phyloP scores from a whole-genome alignment of 345 rosid species.

The Citrus sp. region DNA sequence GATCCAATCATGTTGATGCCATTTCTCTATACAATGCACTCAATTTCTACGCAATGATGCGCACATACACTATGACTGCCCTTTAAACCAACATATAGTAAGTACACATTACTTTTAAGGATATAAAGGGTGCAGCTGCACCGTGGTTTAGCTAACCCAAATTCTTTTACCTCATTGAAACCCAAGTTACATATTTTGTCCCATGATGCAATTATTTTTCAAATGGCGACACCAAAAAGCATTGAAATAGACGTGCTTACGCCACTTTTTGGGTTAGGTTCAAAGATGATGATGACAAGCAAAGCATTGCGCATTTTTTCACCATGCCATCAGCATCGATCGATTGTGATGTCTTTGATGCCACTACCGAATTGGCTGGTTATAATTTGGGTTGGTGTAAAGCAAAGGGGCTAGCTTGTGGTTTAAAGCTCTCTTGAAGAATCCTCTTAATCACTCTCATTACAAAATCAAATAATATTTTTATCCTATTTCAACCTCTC shows the following conservation, averaged over 20 bases:
- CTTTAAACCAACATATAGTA: neutral
- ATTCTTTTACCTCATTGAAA: neutral
- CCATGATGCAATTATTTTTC: constrained; percentile 6
- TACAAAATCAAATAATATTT: neutral
- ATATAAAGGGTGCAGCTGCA: neutral
- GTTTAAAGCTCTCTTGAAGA: constrained; percentile 15
- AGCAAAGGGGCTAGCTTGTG: constrained; percentile 21
- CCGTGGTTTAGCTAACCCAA: constrained; percentile 1
- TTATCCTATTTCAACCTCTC: neutral
- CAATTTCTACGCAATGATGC: no score
- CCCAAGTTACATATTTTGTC: neutral
- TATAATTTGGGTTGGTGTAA: neutral
- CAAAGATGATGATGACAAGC: constrained; percentile 25
- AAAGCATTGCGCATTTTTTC: constrained; percentile 25
- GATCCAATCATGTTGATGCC: neutral
- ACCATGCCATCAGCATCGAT: constrained; percentile 14
- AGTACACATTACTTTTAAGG: no score
- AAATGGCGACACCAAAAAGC: constrained; percentile 29
- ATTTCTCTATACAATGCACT: neutral
- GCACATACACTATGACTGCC: neutral
- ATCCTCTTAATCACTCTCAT: constrained; percentile 7
- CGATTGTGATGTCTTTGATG: constrained; percentile 13
- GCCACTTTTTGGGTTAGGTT: constrained; percentile 17
- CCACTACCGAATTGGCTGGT: constrained; percentile 22
- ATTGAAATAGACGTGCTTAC: constrained; percentile 23